A percentile compares a stretch with the other conserved stretches of the same genome.
Conservation (phyloP, 73 alveolate genomes). For the Symbiodinium natans region DNA sequence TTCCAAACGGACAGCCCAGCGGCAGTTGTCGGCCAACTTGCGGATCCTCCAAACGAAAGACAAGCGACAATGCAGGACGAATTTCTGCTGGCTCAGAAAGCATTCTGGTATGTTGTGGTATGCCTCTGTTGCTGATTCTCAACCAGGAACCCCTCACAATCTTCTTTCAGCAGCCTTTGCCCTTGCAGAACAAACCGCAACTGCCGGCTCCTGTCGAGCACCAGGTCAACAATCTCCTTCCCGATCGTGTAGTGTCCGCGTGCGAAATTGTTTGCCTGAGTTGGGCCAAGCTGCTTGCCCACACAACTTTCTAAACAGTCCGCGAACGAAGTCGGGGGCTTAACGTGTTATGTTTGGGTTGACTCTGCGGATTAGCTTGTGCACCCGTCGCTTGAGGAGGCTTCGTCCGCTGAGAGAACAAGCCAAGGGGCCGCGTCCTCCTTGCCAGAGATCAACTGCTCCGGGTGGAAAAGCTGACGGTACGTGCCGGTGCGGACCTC, state of each 20-base stretch:
- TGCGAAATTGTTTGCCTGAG: conserved; percentile 97
- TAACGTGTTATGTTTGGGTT: neutral
- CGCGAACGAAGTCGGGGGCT: neutral
- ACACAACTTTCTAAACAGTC: too few species aligned
- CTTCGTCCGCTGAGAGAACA: too few species aligned
- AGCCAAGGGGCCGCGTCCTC: too few species aligned
- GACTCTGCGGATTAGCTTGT: too few species aligned
- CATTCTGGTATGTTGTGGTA: too few species aligned
- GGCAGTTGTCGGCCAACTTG: neutral
- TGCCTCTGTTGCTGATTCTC: too few species aligned
- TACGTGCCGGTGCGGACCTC: conserved; percentile 98
- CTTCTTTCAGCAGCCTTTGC: too few species aligned
- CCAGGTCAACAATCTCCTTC: conserved; percentile 97
- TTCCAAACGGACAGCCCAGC: neutral
- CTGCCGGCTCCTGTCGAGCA: conserved; percentile 97
- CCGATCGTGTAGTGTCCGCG: conserved; percentile 94
- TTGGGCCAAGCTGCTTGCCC: too few species aligned
- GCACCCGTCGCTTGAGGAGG: too few species aligned
- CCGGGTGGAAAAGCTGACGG: conserved; percentile 98
- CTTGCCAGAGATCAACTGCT: conserved; percentile 97
- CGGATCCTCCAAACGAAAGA: neutral
- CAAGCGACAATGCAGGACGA: too few species aligned
- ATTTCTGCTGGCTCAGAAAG: too few species aligned
- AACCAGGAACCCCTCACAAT: too few species aligned
- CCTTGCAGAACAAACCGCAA: conserved; percentile 97